Conservation (phyloP, 2,329 filamentous ascomycete genomes). For the Berkeleyomyces rouxiae region DNA sequence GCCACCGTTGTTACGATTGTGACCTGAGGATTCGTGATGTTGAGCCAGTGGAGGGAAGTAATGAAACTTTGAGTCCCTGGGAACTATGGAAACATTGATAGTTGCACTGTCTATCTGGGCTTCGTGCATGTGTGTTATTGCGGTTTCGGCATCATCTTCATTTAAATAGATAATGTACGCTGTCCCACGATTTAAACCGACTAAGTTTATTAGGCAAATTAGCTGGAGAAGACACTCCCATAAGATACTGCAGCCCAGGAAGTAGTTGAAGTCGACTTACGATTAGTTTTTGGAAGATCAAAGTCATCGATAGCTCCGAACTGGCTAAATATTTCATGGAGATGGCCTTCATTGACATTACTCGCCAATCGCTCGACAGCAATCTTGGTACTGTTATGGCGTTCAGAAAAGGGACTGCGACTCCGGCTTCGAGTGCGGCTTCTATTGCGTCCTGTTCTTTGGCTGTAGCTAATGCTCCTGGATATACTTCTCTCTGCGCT, state of each 20-base stretch:
- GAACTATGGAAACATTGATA: constrained; percentile 74
- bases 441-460: constrained; percentile 7
- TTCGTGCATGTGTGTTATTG: constrained; percentile 95
- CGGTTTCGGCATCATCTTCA: constrained; percentile 64
- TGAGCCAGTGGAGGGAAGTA: constrained; percentile 51
- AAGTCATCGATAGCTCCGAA: constrained; percentile 78
- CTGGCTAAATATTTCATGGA: constrained; percentile 79
- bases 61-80: constrained; percentile 1
- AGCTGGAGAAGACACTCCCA: not conserved
- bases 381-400: constrained; percentile 39
- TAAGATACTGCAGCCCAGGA: not conserved
- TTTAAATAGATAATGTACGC: constrained; percentile 78
- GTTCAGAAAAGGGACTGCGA: constrained; percentile 18
- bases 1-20: constrained; percentile 14
- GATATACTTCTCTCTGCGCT: constrained; percentile 20
- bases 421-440: constrained; percentile 18
- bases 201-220: constrained; percentile 26
- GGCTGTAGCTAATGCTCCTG: constrained; percentile 12
- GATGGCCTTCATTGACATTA: constrained; percentile 76
- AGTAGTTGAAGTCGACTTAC: constrained; percentile 32
- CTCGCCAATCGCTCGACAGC: constrained; percentile 92
- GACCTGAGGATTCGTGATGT: constrained; percentile 14
- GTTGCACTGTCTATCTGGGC: constrained; percentile 74
- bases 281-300: constrained; percentile 79
- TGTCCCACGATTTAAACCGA: constrained; percentile 78